Percentiles rank a stretch among this genome's conserved stretches.
Conservation (phyloP, 2,329 filamentous ascomycete species). For the Canariomyces notabilis region DNA sequence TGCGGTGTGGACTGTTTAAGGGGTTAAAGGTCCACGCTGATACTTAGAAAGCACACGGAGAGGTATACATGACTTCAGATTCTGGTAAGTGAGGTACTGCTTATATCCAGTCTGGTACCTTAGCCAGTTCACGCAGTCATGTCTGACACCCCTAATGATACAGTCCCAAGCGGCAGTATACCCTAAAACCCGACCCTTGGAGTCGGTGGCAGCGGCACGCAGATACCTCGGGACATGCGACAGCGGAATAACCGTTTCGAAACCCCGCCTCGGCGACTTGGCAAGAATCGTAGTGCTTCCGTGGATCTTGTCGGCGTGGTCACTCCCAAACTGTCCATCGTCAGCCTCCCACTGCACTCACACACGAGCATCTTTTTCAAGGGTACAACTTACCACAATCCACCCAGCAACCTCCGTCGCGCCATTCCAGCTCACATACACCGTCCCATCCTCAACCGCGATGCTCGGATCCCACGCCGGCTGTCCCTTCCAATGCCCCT, state of each 20-base stretch:
- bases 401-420: not conserved
- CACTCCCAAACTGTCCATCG: not conserved
- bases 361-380: not conserved
- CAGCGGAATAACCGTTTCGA: not conserved
- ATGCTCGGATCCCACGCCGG: not conserved
- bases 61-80: too few relatives aligned
- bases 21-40: too few relatives aligned
- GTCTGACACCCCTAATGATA: too few relatives aligned
- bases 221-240: not conserved
- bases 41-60: too few relatives aligned
- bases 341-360: too few relatives aligned
- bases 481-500: not conserved
- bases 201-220: not conserved
- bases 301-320: not conserved
- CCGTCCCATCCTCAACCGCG: not conserved
- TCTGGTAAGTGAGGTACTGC: too few relatives aligned
- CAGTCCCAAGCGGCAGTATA: too few relatives aligned
- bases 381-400: not conserved
- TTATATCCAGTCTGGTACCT: too few relatives aligned
- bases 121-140: too few relatives aligned
- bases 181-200: not conserved
- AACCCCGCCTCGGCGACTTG: not conserved
- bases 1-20: too few relatives aligned
- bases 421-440: not conserved
- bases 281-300: not conserved